Base-by-base conservation (phyloP, 2,329 filamentous ascomycete species). In the Aspergillus bombycis region DNA sequence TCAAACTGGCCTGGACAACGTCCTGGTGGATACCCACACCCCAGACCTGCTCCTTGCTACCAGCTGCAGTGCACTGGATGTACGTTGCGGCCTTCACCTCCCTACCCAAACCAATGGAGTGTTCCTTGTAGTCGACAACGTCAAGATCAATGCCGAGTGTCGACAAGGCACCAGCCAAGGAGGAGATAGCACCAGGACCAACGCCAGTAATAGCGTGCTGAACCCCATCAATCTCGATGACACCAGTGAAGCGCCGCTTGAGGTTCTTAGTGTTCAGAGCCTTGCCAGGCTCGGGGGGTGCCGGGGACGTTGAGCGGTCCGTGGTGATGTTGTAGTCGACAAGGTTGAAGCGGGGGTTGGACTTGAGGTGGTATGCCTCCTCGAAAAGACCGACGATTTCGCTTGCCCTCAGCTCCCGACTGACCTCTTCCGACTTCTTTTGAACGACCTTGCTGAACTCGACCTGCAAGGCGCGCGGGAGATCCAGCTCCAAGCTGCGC, bases 51-150 rank as follows among this genome's bases (percentile, higher is more conserved):
- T 92, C 84, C 60, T 85, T 86, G 66, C 84, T 89, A 54, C 86
- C 88, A 4, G 86, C 80, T 23, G 89, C 85, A 32, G 86, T 93
- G 79, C 93, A 97, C 78, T 97, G 92, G 67, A 98, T 96, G 76
- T 96, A 98, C 2, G 94, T 92, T 2, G 93, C 94, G n/a, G 94
- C 94, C 82, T 96, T 96, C 69, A 94, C 92, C 65, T 93, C 88
- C 62, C 88, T 87, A 65, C 92, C 92, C 58, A 85, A 84, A 68
- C 93, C 93, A 70, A 98, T 93, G 32, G 94, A 91, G 80, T 98
- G 94, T 79, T 98, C 95, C 83, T 96, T 97, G 84, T 98, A 98
- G 77, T 97, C 93, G 53, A 89, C 87, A 58, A 98, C 93, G 74
- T 98, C 94, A 28, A 98, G 83, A 73, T 96, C 90, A 67, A 98